Percentiles rank a stretch among this genome's conserved stretches.
Conservation (phyloP, 2,329 filamentous ascomycete species). For the Fusarium dlaminii region DNA sequence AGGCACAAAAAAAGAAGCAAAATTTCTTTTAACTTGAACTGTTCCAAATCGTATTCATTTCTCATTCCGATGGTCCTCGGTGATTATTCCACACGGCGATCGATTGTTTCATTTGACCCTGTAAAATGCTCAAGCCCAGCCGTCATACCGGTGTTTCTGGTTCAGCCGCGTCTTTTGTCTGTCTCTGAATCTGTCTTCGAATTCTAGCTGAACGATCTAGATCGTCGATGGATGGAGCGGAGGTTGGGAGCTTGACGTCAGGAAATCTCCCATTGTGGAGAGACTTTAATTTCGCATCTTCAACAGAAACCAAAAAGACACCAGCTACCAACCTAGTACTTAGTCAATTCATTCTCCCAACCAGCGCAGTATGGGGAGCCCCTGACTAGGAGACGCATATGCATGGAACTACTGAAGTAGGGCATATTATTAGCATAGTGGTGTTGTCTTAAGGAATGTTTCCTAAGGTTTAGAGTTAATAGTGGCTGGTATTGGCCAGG, state of each 20-base stretch:
- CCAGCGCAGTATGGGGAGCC: conserved; percentile 4
- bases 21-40: conserved; percentile 42
- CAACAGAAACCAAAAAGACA: conserved; percentile 3
- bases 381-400: conserved; percentile 30
- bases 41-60: conserved; percentile 25
- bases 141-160: not conserved
- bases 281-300: conserved; percentile 33
- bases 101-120: not conserved
- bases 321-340: not conserved
- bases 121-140: not conserved
- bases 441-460: conserved; percentile 9
- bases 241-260: conserved; percentile 36
- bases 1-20: conserved; percentile 51
- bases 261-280: conserved; percentile 34
- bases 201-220: conserved; percentile 19
- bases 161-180: not conserved
- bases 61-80: not conserved
- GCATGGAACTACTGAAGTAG: conserved; percentile 21
- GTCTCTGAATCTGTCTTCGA: not conserved
- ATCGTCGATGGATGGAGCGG: conserved; percentile 28
- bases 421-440: conserved; percentile 19
- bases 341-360: conserved; percentile 10
- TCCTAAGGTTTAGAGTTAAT: not conserved
- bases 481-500: not conserved
- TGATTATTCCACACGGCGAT: not conserved